A percentile compares a stretch with the other conserved stretches of the same genome.
These are phyloP conservation scores for Iberis pinnata DNA, from an alignment of 345 rosid genomes.

Conservation along the genomic window DNA sequence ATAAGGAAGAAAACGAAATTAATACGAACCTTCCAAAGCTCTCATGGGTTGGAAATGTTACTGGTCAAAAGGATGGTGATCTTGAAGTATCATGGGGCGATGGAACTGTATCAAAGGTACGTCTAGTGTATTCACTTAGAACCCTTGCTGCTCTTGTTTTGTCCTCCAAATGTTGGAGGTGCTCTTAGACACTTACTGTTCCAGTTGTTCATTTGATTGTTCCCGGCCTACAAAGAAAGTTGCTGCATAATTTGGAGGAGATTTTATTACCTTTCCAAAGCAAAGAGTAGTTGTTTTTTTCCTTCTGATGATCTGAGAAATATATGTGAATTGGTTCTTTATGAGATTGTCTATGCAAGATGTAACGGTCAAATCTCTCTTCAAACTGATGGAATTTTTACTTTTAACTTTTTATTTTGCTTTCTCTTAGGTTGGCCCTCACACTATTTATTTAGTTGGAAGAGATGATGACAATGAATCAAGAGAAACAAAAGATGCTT, in stretches of 20 bases:
- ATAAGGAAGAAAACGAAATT: slow-evolving; percentile 33
- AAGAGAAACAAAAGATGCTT: slow-evolving; percentile 83
- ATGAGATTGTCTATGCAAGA: slow-evolving; percentile 3
- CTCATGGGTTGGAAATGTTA: slow-evolving; percentile 96
- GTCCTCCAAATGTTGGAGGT: not conserved
- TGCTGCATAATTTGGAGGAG: slow-evolving; percentile 9
- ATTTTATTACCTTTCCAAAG: too few species aligned
- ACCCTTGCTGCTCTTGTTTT: slow-evolving; percentile 13
- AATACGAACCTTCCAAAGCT: slow-evolving; percentile 44
- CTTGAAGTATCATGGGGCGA: slow-evolving; percentile 99
- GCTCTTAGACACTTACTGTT: not conserved
- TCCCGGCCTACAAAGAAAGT: not conserved
- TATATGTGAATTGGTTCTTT: slow-evolving; percentile 12
- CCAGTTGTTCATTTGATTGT: too few species aligned
- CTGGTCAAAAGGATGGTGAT: slow-evolving; percentile 85
- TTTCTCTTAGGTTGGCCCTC: slow-evolving; percentile 85
- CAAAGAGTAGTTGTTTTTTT: not conserved
- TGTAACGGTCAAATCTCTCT: too few species aligned
- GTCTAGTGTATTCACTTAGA: slow-evolving; percentile 12
- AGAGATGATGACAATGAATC: slow-evolving; percentile 92
- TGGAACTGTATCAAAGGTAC: slow-evolving; percentile 89
- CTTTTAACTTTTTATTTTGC: slow-evolving; percentile 15
- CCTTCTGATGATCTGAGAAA: not conserved
- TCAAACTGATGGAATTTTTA: not conserved
- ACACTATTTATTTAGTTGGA: slow-evolving; percentile 89